A percentile compares a stretch with the other conserved stretches of the same genome.
Conservation (phyloP, 805 yeast species). For the Saccharomycopsis sp. region DNA sequence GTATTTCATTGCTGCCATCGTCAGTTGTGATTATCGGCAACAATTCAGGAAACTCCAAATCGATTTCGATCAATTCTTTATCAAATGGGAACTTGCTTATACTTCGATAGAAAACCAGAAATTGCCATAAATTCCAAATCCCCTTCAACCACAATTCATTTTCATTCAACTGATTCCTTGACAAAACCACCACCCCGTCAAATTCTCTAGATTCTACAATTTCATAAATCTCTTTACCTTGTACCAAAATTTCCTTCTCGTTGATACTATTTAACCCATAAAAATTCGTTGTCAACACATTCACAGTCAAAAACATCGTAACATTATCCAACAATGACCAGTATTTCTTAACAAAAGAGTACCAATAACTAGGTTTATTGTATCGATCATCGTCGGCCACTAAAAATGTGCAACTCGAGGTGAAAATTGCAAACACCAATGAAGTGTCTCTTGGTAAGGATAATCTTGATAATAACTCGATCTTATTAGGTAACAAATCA, state of each 20-base stretch:
- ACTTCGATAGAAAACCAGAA: background rate
- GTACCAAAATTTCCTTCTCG: background rate
- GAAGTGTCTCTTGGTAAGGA: slow-evolving; percentile 2
- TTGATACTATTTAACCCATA: background rate
- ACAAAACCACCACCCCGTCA: background rate
- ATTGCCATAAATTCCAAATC: slow-evolving; percentile 6
- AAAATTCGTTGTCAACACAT: background rate
- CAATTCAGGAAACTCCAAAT: background rate
- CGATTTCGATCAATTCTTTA: background rate
- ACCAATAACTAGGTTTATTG: slow-evolving; percentile 12
- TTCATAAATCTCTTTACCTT: background rate
- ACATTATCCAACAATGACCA: slow-evolving; percentile 4
- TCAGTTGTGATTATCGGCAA: background rate
- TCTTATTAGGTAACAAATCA: slow-evolving; percentile 32
- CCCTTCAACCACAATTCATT: background rate
- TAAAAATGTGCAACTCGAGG: background rate
- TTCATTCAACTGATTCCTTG: background rate
- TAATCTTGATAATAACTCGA: slow-evolving; percentile 27
- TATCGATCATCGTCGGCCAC: background rate
- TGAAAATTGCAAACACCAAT: slow-evolving; percentile 9
- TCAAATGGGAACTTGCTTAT: slow-evolving; percentile 3
- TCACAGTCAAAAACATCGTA: background rate
- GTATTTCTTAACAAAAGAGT: slow-evolving; percentile 1
- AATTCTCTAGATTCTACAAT: background rate
- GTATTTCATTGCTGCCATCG: too few species aligned